These are phyloP conservation scores for Trichosporon inkin DNA, from an alignment of 1,284 basidiomycete genomes.

Conservation along the genomic window DNA sequence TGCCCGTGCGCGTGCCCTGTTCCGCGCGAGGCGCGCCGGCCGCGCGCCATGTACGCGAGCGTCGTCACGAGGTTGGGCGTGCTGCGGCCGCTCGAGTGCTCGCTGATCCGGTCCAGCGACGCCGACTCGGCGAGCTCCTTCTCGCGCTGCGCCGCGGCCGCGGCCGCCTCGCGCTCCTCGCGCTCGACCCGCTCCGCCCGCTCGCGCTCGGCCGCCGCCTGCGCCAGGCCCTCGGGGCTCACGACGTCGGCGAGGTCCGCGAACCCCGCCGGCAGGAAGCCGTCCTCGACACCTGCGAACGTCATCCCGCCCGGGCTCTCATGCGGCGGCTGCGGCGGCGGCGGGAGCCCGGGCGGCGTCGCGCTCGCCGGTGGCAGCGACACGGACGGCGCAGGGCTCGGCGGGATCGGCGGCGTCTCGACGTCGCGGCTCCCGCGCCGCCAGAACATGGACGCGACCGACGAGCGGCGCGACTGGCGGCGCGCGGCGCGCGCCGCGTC, in stretches of 20 bases:
- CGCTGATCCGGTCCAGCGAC: not conserved
- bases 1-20: not conserved
- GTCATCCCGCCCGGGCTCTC: not conserved
- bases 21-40: not conserved
- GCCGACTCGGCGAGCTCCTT: not conserved
- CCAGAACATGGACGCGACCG: not conserved
- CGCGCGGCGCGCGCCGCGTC: not conserved
- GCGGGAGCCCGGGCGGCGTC: not conserved
- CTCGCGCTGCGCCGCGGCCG: not conserved
- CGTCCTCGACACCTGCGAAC: slow-evolving; percentile 17
- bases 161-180: not conserved
- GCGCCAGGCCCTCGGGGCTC: slow-evolving; percentile 10
- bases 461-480: not conserved
- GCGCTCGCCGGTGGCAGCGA: not conserved
- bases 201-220: slow-evolving; percentile 2
- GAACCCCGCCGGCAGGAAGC: slow-evolving; percentile 16
- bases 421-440: slow-evolving; percentile 6
- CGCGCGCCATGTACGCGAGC: not conserved
- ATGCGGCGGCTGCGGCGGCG: not conserved
- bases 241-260: slow-evolving; percentile 18
- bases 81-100: not conserved
- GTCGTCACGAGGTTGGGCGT: not conserved
- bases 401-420: not conserved
- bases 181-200: not conserved
- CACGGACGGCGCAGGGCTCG: not conserved